Evolutionary conservation across 176 grass and related monocot species (phyloP), one percentile per base, ranked within the genome.

Genomic region (Poa pratensis): DNA sequence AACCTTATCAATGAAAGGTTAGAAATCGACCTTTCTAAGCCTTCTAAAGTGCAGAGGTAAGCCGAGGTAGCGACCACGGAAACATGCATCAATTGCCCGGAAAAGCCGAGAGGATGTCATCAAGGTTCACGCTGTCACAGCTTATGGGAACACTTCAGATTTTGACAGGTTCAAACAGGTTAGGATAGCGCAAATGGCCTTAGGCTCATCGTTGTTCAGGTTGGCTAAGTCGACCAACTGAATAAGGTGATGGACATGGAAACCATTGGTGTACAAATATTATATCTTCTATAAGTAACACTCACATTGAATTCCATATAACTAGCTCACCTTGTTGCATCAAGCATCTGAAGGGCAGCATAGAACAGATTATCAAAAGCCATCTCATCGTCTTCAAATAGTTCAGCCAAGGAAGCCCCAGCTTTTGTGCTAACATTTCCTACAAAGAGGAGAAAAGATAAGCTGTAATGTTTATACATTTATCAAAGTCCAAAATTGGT

Each of bases 231-330:
- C 11, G 13, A 64, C 61, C 26, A 64, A 64, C 61, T 75, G 26
- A 79, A 75, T 16, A 74, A 79, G 74, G 12, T 79, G 20, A 78
- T 61, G 37, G 51, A 69, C 61, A 20, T 17, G 16, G 27, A 69
- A 81, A 35, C n/a, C 20, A 69, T 59, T 79, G 78, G 35, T 15
- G 54, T 65, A 84, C 49, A 82, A 14, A 73, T 7, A 68, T 19
- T 35, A 40, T 30, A 86, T 76, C 42, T 46, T 67, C 5, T n/a
- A 65, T 45, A 59, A 46, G 64, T 22, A 81, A 72, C 26, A 50
- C 70, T 76, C 68, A 91, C 90, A 77, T 94, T 99, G 49, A 96
- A 96, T 82, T 99, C 86, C 90, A 99, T 99, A 73, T 96, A 99
- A 54, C 78, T 91, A 69, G 91, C 93, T 84, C 51, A 53, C 76